These are phyloP conservation scores for Aureobasidium mangrovei DNA, from an alignment of 2,329 filamentous ascomycete genomes.

Conservation along the genomic window DNA sequence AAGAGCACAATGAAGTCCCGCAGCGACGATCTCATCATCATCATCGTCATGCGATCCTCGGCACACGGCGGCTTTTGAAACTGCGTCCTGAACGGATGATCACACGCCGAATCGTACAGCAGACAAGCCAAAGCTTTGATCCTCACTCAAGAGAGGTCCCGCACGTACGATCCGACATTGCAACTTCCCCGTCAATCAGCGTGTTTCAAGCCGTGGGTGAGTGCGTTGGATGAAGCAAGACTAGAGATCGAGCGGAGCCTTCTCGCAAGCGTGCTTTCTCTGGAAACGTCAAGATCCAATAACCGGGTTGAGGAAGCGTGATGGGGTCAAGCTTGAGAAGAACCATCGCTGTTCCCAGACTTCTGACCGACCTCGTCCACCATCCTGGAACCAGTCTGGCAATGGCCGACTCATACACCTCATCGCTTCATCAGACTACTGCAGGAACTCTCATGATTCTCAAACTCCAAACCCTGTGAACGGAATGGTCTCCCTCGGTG, in stretches of 20 bases:
- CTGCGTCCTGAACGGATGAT: slow-evolving; percentile 13
- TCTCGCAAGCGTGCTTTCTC: not conserved
- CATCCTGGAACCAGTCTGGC: slow-evolving; percentile 13
- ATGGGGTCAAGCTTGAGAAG: slow-evolving; percentile 17
- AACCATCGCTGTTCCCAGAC: slow-evolving; percentile 17
- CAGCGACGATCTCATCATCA: not conserved
- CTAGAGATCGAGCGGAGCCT: not conserved
- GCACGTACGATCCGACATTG: slow-evolving; percentile 23
- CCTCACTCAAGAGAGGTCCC: slow-evolving; percentile 88
- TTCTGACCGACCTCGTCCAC: slow-evolving; percentile 12
- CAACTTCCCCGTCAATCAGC: slow-evolving; percentile 22
- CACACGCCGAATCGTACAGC: slow-evolving; percentile 30
- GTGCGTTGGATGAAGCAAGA: not conserved
- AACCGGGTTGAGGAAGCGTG: not conserved
- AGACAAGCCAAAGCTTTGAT: slow-evolving; percentile 94
- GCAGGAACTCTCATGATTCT: slow-evolving; percentile 10
- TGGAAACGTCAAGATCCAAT: not conserved
- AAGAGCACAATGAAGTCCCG: slow-evolving; percentile 7
- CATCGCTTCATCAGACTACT: slow-evolving; percentile 21
- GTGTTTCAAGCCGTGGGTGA: slow-evolving; percentile 6
- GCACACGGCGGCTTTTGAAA: slow-evolving; percentile 12
- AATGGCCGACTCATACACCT: slow-evolving; percentile 17
- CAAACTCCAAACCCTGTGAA: slow-evolving; percentile 17
- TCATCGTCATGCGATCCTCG: slow-evolving; percentile 13
- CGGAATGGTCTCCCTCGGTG: slow-evolving; percentile 53